These are phyloP conservation scores for Rhodotorula sp. DNA, from an alignment of 1,284 basidiomycete genomes.

Conservation along the genomic window DNA sequence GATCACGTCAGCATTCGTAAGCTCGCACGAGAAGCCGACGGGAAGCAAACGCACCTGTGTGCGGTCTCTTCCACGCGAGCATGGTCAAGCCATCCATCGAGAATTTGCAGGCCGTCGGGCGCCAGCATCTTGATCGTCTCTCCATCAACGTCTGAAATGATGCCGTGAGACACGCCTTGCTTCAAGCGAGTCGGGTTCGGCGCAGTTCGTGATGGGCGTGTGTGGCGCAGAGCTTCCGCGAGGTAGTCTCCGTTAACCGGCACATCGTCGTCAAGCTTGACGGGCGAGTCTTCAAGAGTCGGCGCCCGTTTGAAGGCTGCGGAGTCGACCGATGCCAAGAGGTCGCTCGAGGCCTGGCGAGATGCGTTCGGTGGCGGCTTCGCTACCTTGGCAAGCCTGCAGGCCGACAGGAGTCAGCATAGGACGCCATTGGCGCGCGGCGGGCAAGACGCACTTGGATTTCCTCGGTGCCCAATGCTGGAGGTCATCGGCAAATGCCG, in stretches of 20 bases:
- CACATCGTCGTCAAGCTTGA: conserved; percentile 87
- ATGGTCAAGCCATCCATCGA: conserved; percentile 64
- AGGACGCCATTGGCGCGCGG: no score
- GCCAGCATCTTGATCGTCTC: conserved; percentile 80
- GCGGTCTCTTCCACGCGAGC: background rate
- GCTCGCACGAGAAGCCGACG: background rate
- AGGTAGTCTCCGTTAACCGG: conserved; percentile 85
- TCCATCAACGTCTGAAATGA: conserved; percentile 67
- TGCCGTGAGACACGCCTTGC: background rate
- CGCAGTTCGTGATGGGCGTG: background rate
- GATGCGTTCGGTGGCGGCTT: background rate
- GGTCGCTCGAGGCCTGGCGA: conserved; percentile 12
- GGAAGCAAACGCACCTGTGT: conserved; percentile 4
- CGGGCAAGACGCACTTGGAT: background rate
- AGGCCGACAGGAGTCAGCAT: background rate
- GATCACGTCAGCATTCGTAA: no score
- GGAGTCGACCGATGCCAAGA: conserved; percentile 71
- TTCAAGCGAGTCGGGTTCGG: background rate
- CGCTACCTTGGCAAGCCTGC: background rate
- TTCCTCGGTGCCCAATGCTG: background rate
- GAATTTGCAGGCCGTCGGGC: conserved; percentile 57
- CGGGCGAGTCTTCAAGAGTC: conserved; percentile 64
- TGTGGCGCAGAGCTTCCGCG: conserved; percentile 55
- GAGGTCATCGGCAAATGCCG: conserved; percentile 47
- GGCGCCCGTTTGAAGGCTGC: conserved; percentile 72